Percentiles rank a stretch among this genome's conserved stretches.
Evolutionary conservation across 2,329 filamentous ascomycete genomes (phyloP).

Genomic region (Fusarium chuoi): DNA sequence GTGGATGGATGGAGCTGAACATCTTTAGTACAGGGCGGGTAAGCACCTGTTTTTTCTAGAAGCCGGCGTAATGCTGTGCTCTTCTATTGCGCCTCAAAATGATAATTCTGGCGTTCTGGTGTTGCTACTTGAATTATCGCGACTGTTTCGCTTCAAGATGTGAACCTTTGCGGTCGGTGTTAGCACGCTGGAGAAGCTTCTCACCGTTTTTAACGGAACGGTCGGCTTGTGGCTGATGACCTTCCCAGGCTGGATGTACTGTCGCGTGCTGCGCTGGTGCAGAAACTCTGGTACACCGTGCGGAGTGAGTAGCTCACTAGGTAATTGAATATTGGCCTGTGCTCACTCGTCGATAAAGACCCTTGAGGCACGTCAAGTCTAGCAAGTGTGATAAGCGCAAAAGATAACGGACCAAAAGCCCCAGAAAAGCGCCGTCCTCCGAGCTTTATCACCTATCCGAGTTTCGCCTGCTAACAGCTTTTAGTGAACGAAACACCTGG

Average conservation of each 20-base stretch:
- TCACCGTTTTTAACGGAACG: background rate
- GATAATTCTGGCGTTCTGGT: background rate
- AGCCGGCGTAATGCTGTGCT: background rate
- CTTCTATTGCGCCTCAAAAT: background rate
- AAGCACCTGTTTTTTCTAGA: background rate
- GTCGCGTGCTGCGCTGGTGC: slow-evolving; percentile 8
- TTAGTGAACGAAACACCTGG: slow-evolving; percentile 40
- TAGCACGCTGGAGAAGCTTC: background rate
- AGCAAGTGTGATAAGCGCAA: slow-evolving; percentile 13
- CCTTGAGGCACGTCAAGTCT: slow-evolving; percentile 9
- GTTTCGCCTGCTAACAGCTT: slow-evolving; percentile 44
- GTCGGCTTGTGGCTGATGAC: slow-evolving; percentile 11
- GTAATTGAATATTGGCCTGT: slow-evolving; percentile 14
- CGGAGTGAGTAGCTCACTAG: background rate
- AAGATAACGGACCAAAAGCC: slow-evolving; percentile 21
- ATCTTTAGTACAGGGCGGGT: slow-evolving; percentile 1
- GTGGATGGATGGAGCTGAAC: slow-evolving; percentile 2
- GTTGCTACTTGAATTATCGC: background rate
- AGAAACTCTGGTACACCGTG: slow-evolving; percentile 14
- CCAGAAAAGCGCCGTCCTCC: slow-evolving; percentile 18
- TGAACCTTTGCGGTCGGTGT: background rate
- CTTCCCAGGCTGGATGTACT: background rate
- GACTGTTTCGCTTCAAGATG: background rate
- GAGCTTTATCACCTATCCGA: slow-evolving; percentile 16
- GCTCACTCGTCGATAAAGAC: slow-evolving; percentile 17